Base-by-base conservation (phyloP, 192 early-diverging fungal species). In the Umbelopsis vinacea region DNA sequence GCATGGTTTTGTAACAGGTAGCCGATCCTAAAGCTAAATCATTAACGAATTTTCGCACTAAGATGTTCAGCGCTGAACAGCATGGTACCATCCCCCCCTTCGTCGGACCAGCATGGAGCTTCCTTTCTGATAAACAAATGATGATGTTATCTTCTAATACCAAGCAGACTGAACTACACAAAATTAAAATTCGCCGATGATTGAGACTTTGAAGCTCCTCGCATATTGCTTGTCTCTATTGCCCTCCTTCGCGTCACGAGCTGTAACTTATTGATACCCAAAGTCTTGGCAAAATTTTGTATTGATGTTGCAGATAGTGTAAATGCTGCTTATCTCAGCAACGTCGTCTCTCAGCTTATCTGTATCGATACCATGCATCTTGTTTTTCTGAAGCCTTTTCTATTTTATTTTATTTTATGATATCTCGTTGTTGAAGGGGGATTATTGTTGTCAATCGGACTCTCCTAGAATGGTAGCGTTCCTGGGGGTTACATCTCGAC, bases 151-250 rank as follows among this genome's bases (percentile, higher is more conserved):
- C 17, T n/a, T 37, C 6, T 35, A 5, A 29, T 3, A 29, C 1
- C 29, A 29, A 63, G 57, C 57, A 37, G 33, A 26, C 33, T 63
- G 26, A 63, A 37, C 19, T 63, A 17, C 8, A 15, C 19, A 63
- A 63, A 37, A 35, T 19, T 37, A 63, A 63, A 63, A 63, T 63
- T 63, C 33, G 57, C 57, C 57, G 57, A 63, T 63, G 57, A 63
- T 37, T 29, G 29, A 63, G 48, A 50, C 17, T 6, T 8, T 50
- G n/a, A 17, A 43, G 40, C 29, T 29, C 29, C 29, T 3, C 29
- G 29, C 29, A 43, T 11, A 11, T 43, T 12, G 11, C 5, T 6
- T 11, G 40, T 7, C 40, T 43, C 40, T 43, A 43, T 43, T 43
- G 40, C 40, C n/a, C n/a, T n/a, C n/a, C n/a, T n/a, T 11, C 40